Evolutionary conservation across 768 basidiomycete species (phyloP), one percentile per base, ranked within the genome.

Genomic region (Suillus plorans): DNA sequence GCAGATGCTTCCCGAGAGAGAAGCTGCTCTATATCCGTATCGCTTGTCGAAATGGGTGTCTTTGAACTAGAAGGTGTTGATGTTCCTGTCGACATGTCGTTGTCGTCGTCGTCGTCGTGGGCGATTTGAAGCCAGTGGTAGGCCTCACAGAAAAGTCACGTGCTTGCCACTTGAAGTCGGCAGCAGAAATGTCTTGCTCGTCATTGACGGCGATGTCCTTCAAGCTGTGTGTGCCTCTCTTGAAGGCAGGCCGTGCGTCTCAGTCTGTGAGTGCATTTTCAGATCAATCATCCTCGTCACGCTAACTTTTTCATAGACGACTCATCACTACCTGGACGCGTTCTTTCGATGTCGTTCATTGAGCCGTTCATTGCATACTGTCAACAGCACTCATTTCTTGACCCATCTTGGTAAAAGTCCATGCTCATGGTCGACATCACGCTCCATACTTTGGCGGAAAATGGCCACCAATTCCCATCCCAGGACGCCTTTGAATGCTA

Each of bases 1-100:
- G 91, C 92, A 16, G 89, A 89, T 1, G 92, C 91, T 71, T 95
- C 92, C 62, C 90, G 81, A 60, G 82, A 89, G 53, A 95, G 82
- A 6, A 95, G 79, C 74, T 88, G 90, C 63, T 95, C 93, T n/a
- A 95, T 77, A 52, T 94, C 93, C 3, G 76, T 75, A 55, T 86
- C 86, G 25, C 76, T 66, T 56, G 75, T 50, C 16, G 63, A 71
- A 10, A 66, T 16, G 20, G 65, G 60, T 50, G 63, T 65, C 61
- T 64, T 71, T 22, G 68, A 60, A 45, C 71, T 63, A 66, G 69
- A 63, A 53, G 73, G 58, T 25, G 59, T 53, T 22, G 63, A 49
- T n/a, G 64, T 64, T 66, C 22, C 61, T 47, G 66, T 63, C 12
- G 74, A 68, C 74, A 77, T 75, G 47, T 50, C 16, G 50, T 18